Evolutionary conservation across 2,329 filamentous ascomycete species (phyloP), one percentile per base, ranked within the genome.

Genomic region (Tolypocladium nubicola): DNA sequence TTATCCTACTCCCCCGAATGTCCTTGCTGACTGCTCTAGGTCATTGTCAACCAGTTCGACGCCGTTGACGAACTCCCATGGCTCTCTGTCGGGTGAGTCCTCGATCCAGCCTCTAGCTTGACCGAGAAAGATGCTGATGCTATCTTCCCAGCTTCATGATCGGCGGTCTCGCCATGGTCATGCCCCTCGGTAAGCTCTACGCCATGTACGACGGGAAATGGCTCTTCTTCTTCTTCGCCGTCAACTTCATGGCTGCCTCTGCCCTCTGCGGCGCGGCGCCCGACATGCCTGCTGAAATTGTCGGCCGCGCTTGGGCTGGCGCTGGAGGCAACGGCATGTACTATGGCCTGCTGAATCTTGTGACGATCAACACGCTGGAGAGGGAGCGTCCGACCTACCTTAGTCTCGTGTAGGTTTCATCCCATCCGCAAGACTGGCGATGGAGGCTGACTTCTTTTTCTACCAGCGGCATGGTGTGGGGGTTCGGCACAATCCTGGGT

Each of bases 221-320:
- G 66, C 56, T 75, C 1, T 69, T 66, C 41, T 38, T 65, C 49
- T 21, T 54, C 39, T 52, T 50, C 38, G 54, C 65, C 21, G 10
- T 63, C 45, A 40, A 62, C 7, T 68, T 67, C 57, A 61, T 62
- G 54, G 57, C 59, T 11, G 66, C 66, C 47, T 63, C 58, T 49
- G 68, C 69, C 3, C 58, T 74, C 6, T 76, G 75, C 57, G 75
- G 75, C 39, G 74, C 66, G 1, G 73, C 75, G 1, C 71, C 70
- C 1, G 70, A 53, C 40, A 75, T 76, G 68, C 63, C 73, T 60
- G 70, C 72, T 40, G 58, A 79, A 21, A 79, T 80, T 56, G 60
- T 76, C 14, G 55, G 55, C 3, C 55, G 55, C 9, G 55, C 45
- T 19, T 52, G 49, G 26, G 47, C 45, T 7, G 55, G 47, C 23